Base-by-base conservation (phyloP, 2,329 filamentous ascomycete species). In the Cadophora malorum region DNA sequence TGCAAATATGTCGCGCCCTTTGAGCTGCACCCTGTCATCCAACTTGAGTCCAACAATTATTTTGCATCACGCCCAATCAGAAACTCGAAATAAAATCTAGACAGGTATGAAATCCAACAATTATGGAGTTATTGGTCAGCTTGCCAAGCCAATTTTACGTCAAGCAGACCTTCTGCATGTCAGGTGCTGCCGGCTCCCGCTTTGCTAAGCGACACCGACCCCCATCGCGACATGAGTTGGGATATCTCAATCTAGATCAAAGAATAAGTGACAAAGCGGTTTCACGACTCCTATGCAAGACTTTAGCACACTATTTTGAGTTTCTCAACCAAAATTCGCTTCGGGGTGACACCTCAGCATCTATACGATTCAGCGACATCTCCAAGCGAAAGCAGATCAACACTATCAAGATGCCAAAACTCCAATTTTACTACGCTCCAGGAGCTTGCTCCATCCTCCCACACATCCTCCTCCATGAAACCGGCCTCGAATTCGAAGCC, bases 381-480 rank as follows among this genome's bases (percentile, higher is more conserved):
- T 14, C 4, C 2, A 38, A 38, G 35, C 2, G 7, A 49, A 55
- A 8, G 23, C 12, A 19, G 19, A n/a, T 7, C 25, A 2, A 33
- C 19, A 49, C 1, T 19, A 21, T 21, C 6, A 6, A 55, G 8
- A 55, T 55, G 71, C 53, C 71, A 16, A 41, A 67, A 9, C 70
- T 76, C 31, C 76, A 73, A 67, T 69, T 78, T 41, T 79, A 73
- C 65, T 75, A 72, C 67, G 55, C 71, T 2, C 72, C 76, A 1
- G 74, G 73, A 50, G 70, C 78, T 8, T 79, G 77, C 69, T 78
- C 76, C 35, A 69, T 79, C 3, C 74, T 73, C 45, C 73, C 76
- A 1, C 78, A 79, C 49, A 76, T 79, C 56, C 69, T 79, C 52
- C 72, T 79, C 19, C 67, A 71, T 23, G 77, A 79, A 66, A 28